phyloP scores from a whole-genome alignment of 2,329 filamentous ascomycete species.

The Teratosphaeria nubilosa region DNA sequence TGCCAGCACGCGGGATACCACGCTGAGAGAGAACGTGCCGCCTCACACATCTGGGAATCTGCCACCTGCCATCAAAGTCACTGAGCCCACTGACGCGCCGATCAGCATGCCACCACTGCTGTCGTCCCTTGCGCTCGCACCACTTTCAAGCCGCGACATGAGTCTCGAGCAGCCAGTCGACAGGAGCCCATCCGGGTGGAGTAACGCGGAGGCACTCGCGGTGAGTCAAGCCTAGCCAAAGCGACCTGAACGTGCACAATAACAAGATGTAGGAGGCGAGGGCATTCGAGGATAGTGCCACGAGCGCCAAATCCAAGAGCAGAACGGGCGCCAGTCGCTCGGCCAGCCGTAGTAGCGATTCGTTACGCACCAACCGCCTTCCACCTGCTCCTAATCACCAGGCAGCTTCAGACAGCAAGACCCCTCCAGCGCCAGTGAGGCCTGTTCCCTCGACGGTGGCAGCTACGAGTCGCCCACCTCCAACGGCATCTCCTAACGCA shows the following conservation, averaged over 20 bases:
- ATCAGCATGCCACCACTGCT: background rate
- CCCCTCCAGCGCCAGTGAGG: background rate
- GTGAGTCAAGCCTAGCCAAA: background rate
- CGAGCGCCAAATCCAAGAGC: background rate
- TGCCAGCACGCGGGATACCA: background rate
- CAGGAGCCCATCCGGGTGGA: background rate
- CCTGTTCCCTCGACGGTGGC: background rate
- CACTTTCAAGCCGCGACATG: background rate
- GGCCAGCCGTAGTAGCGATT: background rate
- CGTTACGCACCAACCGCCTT: background rate
- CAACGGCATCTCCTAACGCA: background rate
- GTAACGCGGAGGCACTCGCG: background rate
- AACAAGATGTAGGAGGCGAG: background rate
- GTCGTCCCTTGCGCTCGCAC: background rate
- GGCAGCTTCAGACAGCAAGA: background rate
- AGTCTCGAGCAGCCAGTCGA: background rate
- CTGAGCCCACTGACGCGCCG: no score
- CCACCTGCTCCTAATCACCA: background rate
- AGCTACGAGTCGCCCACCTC: background rate
- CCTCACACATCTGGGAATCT: background rate
- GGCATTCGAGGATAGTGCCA: background rate
- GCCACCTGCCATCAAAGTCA: background rate
- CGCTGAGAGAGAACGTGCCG: background rate
- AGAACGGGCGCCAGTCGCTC: background rate
- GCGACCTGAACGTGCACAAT: background rate